phyloP scores from a whole-genome alignment of 352 stramenopile genomes.

The Phytopythium litorale region DNA sequence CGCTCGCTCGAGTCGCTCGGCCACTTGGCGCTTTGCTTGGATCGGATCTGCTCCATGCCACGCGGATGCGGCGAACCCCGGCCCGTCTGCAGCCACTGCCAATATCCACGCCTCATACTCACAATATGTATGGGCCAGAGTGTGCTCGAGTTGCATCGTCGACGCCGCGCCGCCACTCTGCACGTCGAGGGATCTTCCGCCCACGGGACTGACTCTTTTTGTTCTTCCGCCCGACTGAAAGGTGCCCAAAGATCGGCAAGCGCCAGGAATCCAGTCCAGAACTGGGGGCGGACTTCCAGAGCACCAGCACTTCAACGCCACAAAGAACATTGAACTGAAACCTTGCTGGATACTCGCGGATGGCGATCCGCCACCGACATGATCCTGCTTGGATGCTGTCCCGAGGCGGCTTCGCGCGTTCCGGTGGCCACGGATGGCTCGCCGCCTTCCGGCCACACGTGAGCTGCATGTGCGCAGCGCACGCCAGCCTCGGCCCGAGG shows the following conservation, averaged over 20 bases:
- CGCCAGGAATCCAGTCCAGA: background rate
- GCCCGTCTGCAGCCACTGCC: background rate
- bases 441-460: background rate
- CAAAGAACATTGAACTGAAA: background rate
- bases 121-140: background rate
- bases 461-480: background rate
- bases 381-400: background rate
- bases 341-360: background rate
- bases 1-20: background rate
- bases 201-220: constrained; percentile 7
- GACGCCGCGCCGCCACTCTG: constrained; percentile 1
- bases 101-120: background rate
- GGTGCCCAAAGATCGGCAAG: background rate
- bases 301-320: background rate
- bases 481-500: background rate
- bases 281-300: background rate
- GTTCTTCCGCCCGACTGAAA: background rate
- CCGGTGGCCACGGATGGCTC: background rate
- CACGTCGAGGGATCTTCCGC: constrained; percentile 6
- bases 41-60: background rate
- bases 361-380: background rate
- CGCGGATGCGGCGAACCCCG: background rate
- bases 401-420: constrained; percentile 1
- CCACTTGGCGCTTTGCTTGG: background rate
- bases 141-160: background rate